These are phyloP conservation scores for Blastobotrys raffinosifermentans DNA, from an alignment of 1,139 yeast species.

Conservation along the genomic window DNA sequence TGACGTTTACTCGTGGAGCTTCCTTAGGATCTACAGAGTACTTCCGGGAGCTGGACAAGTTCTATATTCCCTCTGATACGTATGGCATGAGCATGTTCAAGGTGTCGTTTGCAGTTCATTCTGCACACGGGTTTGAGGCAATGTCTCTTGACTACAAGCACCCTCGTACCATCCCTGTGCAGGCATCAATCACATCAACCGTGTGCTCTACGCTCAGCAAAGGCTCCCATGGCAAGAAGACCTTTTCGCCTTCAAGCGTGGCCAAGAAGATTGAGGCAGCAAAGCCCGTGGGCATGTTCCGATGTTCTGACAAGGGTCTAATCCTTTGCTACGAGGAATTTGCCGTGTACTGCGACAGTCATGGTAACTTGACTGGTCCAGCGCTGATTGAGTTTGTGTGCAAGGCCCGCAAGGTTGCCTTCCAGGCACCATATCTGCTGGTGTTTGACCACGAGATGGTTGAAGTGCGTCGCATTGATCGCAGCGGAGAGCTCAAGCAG, in stretches of 20 bases:
- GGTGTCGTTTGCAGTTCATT: slow-evolving; percentile 52
- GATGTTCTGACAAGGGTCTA: slow-evolving; percentile 50
- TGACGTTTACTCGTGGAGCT: slow-evolving; percentile 22
- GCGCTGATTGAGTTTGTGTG: slow-evolving; percentile 58
- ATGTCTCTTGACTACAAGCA: slow-evolving; percentile 54
- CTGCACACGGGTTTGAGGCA: slow-evolving; percentile 64
- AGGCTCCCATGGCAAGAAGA: slow-evolving; percentile 6
- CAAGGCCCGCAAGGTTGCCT: slow-evolving; percentile 51
- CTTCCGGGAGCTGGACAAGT: slow-evolving; percentile 34
- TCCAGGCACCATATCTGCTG: slow-evolving; percentile 54
- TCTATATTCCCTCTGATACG: slow-evolving; percentile 30
- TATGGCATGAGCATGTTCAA: slow-evolving; percentile 36
- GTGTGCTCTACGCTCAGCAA: slow-evolving; percentile 15
- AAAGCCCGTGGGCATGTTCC: slow-evolving; percentile 59
- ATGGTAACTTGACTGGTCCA: slow-evolving; percentile 56
- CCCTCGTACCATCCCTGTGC: slow-evolving; percentile 51
- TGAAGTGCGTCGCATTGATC: slow-evolving; percentile 54
- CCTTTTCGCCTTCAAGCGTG: slow-evolving; percentile 18
- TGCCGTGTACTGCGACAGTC: slow-evolving; percentile 63
- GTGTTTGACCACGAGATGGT: slow-evolving; percentile 62
- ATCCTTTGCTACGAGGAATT: slow-evolving; percentile 67
- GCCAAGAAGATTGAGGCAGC: slow-evolving; percentile 24
- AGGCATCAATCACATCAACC: slow-evolving; percentile 26
- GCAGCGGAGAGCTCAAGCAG: slow-evolving; percentile 52
- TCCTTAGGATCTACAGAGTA: slow-evolving; percentile 30